These are phyloP conservation scores for Gracilaria gracilis DNA, from an alignment of 23 red algal genomes.

Conservation along the genomic window DNA sequence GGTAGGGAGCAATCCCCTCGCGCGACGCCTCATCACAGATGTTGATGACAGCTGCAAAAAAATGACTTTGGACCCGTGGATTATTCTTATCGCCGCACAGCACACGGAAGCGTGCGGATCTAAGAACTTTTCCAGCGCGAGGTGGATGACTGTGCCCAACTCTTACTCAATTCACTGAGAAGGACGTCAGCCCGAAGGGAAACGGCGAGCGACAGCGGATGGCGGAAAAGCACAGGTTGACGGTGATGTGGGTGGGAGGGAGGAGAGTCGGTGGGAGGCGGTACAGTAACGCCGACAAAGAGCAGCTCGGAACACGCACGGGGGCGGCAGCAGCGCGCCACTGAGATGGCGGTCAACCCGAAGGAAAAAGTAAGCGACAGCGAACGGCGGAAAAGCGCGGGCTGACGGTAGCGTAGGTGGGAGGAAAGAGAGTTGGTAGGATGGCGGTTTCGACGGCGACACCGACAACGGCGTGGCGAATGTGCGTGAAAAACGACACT, in stretches of 20 bases:
- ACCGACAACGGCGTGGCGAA: neutral
- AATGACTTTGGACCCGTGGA: conserved; percentile 93
- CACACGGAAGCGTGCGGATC: conserved; percentile 96
- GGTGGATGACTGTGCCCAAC: conserved; percentile 78
- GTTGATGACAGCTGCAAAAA: conserved; percentile 97
- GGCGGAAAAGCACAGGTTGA: conserved; percentile 83
- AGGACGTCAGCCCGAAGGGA: conserved; percentile 90
- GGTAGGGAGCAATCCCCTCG: conserved; percentile 83
- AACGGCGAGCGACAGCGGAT: conserved; percentile 89
- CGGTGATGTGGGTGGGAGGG: conserved; percentile 47
- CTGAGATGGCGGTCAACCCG: too few species aligned
- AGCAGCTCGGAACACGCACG: too few species aligned
- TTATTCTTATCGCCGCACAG: conserved; percentile 93
- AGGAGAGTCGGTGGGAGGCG: neutral
- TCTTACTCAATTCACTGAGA: conserved; percentile 92
- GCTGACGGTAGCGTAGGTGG: neutral
- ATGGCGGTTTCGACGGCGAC: neutral
- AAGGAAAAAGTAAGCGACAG: too few species aligned
- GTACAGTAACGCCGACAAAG: too few species aligned
- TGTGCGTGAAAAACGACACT: neutral
- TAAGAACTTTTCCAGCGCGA: conserved; percentile 71
- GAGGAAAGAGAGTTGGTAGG: neutral
- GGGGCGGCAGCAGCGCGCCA: too few species aligned
- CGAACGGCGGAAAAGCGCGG: neutral
- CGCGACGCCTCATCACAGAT: conserved; percentile 98